These are phyloP conservation scores for Turritis glabra DNA, from an alignment of 345 rosid genomes.

Conservation along the genomic window DNA sequence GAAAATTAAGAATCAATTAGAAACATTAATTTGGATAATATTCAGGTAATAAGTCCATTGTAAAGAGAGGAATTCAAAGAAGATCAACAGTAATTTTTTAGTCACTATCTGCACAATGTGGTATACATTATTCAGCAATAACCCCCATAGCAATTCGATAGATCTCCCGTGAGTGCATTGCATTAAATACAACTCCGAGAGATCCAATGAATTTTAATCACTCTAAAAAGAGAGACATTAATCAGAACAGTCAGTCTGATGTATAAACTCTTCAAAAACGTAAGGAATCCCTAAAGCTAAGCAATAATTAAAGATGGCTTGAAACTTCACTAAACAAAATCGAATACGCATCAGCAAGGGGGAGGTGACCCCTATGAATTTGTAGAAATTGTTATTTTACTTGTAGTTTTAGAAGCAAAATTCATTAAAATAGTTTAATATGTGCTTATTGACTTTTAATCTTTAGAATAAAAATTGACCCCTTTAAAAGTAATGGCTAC, in stretches of 20 bases:
- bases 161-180: conserved; percentile 19
- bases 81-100: neutral
- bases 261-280: neutral
- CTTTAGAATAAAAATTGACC: no score
- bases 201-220: conserved; percentile 5
- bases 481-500: no score
- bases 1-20: neutral
- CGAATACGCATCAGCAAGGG: conserved; percentile 4
- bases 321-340: conserved; percentile 5
- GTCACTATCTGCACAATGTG: neutral
- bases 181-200: conserved; percentile 25
- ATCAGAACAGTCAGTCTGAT: neutral
- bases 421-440: no score
- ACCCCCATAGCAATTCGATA: neutral
- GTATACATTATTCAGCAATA: conserved; percentile 4
- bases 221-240: neutral
- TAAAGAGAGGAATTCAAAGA: neutral
- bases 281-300: conserved; percentile 6
- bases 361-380: no score
- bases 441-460: no score
- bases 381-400: no score
- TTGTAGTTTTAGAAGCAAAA: no score
- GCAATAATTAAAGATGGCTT: conserved; percentile 7
- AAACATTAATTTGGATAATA: conserved; percentile 7
- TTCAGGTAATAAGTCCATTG: neutral